phyloP scores from a whole-genome alignment of 1,139 yeast species.

The Blastobotrys elegans region DNA sequence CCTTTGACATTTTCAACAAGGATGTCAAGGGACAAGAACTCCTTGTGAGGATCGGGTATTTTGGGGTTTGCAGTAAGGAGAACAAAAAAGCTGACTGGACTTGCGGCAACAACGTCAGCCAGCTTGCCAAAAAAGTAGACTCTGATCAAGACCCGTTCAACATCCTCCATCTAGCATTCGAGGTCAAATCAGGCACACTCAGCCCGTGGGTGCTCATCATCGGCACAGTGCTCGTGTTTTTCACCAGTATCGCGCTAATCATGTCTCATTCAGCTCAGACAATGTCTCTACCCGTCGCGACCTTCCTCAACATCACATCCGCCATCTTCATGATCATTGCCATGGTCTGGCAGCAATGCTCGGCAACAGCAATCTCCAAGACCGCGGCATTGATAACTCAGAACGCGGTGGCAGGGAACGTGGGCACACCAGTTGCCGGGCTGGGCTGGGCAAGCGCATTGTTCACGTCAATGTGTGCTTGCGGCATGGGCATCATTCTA shows the following conservation, averaged over 20 bases:
- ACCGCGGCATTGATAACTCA: slow-evolving; percentile 18
- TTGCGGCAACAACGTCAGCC: slow-evolving; percentile 23
- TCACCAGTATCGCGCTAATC: slow-evolving; percentile 18
- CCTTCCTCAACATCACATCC: slow-evolving; percentile 18
- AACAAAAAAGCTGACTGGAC: slow-evolving; percentile 21
- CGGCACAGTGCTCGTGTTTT: slow-evolving; percentile 17
- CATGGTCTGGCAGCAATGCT: slow-evolving; percentile 30
- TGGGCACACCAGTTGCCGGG: slow-evolving; percentile 23
- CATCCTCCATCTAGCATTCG: slow-evolving; percentile 19
- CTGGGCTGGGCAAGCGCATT: slow-evolving; percentile 25
- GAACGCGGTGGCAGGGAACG: slow-evolving; percentile 13
- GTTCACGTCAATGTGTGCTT: slow-evolving; percentile 18
- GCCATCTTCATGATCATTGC: slow-evolving; percentile 22
- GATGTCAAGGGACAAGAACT: slow-evolving; percentile 17
- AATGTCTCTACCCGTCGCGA: slow-evolving; percentile 20
- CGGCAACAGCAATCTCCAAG: slow-evolving; percentile 18
- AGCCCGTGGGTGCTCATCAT: slow-evolving; percentile 23
- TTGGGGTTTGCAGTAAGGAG: slow-evolving; percentile 23
- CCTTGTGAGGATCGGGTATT: slow-evolving; percentile 26
- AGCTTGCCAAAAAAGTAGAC: neutral
- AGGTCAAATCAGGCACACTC: slow-evolving; percentile 10
- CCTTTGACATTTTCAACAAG: slow-evolving; percentile 19
- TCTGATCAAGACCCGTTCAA: slow-evolving; percentile 24
- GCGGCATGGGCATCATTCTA: slow-evolving; percentile 20
- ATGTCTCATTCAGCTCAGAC: slow-evolving; percentile 18